Evolutionary conservation across 257 asterid species (phyloP).

Genomic region (Solanum stenotomum): DNA sequence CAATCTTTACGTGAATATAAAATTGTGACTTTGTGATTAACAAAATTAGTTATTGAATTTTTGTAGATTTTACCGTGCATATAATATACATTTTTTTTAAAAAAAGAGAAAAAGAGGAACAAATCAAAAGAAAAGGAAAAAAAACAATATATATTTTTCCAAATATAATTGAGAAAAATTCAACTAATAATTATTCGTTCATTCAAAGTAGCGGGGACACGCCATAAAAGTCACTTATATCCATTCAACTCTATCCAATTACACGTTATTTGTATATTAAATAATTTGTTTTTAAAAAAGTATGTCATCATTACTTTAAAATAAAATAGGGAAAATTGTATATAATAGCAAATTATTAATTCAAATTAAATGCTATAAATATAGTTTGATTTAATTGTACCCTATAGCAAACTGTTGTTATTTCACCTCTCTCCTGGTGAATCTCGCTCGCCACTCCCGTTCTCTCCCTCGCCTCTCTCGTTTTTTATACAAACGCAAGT

Average conservation of each 20-base stretch:
- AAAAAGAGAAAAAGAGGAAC: neutral
- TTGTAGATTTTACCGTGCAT: too few relatives aligned
- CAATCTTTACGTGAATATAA: neutral
- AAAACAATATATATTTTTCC: neutral
- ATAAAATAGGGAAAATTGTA: too few relatives aligned
- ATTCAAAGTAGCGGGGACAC: neutral
- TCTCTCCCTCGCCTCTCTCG: too few relatives aligned
- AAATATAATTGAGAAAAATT: neutral
- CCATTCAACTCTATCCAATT: neutral
- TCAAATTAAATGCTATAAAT: too few relatives aligned
- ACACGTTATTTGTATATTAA: neutral
- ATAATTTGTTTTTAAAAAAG: neutral
- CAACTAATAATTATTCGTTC: neutral
- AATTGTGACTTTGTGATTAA: neutral
- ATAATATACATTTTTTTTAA: neutral
- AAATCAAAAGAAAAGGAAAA: neutral
- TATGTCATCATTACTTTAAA: neutral
- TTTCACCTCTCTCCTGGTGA: too few relatives aligned
- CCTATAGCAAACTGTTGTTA: too few relatives aligned
- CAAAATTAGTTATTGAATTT: neutral
- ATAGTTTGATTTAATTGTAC: too few relatives aligned
- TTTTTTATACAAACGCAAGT: too few relatives aligned
- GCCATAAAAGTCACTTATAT: neutral
- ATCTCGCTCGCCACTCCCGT: too few relatives aligned
- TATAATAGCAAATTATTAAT: too few relatives aligned